Base-by-base conservation (phyloP, 306 rosid species). In the Quercus suber region DNA sequence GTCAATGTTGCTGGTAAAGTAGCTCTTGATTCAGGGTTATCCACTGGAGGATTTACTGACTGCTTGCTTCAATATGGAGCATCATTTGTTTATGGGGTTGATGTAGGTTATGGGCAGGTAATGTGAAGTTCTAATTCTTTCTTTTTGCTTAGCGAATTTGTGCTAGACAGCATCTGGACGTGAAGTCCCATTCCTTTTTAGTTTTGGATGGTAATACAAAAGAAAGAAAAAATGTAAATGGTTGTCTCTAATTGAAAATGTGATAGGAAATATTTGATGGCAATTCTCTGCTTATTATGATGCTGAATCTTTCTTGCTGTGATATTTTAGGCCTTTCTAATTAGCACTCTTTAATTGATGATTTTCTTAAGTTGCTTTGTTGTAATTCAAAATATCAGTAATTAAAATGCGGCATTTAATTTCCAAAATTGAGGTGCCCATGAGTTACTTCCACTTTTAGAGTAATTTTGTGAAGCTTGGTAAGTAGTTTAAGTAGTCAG, bases 41-140 rank as follows among this genome's bases (percentile, higher is more conserved):
- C 98, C 58, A 95, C 97, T 1, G 98, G 98, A 81, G 99, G 99
- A 71, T 92, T 95, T 84, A 89, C 99, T 10, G 99, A 95, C 84
- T 95, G 99, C 80, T 85, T 95, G 71, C 96, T 95, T 84, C 99
- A 91, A 84, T 86, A 88, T 81, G 99, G 98, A 67, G 97, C 97
- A 41, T 92, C 96, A 64, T 88, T 81, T 86, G 97, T 95, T 76
- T 95, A 91, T 72, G 99, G 98, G 76, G 88, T 95, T 70, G 99
- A 95, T 51, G 99, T 95, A 41, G 99, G 99, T 19, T 95, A 92
- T 80, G 99, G 99, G 49, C 99, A 95, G 98, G 99, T 95, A 89
- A 64, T 43, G 17, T 11, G 37, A 25, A 25, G 27, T 51, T 37
- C 65, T 33, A 67, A 55, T 55, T 30, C 18, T 75, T 52, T 64